Evolutionary conservation across 495 filamentous ascomycete species (phyloP).

Genomic region (Penicillium samsonianum): DNA sequence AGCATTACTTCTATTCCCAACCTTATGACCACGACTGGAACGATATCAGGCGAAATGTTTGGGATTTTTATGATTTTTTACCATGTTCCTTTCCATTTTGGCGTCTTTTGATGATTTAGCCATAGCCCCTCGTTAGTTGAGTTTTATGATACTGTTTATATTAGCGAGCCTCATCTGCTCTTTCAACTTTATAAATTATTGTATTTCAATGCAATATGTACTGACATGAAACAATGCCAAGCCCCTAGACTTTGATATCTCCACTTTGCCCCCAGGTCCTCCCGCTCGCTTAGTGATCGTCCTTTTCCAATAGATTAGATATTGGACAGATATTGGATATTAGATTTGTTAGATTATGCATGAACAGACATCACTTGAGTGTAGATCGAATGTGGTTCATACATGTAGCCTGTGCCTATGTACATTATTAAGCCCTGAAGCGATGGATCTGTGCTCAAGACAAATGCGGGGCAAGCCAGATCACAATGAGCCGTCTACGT

Average conservation of each 20-base stretch:
- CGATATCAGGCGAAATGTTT: conserved; percentile 24
- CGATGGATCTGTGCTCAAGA: too few species aligned
- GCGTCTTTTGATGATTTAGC: conserved; percentile 4
- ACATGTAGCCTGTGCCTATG: background rate
- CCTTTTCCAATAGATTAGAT: conserved; percentile 1
- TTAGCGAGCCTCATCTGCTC: conserved; percentile 3
- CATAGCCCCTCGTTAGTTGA: background rate
- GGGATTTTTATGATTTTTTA: background rate
- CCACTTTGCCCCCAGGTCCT: conserved; percentile 9
- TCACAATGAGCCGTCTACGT: background rate
- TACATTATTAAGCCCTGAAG: too few species aligned
- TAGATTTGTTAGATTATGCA: background rate
- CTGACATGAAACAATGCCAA: conserved; percentile 6
- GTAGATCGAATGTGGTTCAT: background rate
- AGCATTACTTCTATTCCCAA: background rate
- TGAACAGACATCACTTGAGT: background rate
- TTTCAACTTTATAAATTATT: background rate
- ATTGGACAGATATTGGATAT: background rate
- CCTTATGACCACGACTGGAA: conserved; percentile 27
- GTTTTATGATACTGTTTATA: background rate
- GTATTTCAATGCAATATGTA: background rate
- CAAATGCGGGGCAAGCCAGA: background rate
- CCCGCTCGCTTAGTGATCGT: conserved; percentile 14
- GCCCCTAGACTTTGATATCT: background rate
- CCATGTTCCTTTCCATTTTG: background rate